Base-by-base conservation (phyloP, 2,329 filamentous ascomycete species). In the Cyclaneusma minus region DNA sequence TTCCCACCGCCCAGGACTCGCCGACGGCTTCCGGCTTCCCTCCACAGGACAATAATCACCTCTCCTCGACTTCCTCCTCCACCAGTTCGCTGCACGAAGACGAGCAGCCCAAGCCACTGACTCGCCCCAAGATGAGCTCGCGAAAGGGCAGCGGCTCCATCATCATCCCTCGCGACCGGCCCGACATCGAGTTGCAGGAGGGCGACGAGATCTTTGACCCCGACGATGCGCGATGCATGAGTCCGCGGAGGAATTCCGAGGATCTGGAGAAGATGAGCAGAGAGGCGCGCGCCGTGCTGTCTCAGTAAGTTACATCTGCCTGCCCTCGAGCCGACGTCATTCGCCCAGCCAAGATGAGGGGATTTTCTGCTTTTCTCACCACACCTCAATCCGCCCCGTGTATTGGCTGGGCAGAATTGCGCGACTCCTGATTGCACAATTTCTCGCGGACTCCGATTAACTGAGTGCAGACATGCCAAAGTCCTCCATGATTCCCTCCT, bases 211-310 rank as follows among this genome's bases (percentile, higher is more conserved):
- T 41, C 5, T 80, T 84, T 40, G 82, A 84, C 14, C 78, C 84
- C 13, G 79, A 83, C 48, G 85, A 94, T 50, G 85, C 89, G 34
- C 64, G 87, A 43, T 80, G 83, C 34, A 95, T 98, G 87, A 94
- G 85, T 49, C 87, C 87, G 3, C 64, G 87, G 40, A 63, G 87
- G 42, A 93, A 83, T 37, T 91, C 77, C 42, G 83, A 89, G 45
- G 87, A 95, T 47, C 68, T 94, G 28, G 81, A 93, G 51, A 76
- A 74, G 46, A 67, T 95, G 50, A 79, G 84, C 40, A 74, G 80
- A 43, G 81, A 87, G 45, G 83, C 85, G 19, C 63, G 85, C 29
- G 65, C 66, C 38, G 68, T 74, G 41, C 49, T 75, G 37, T 43
- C 40, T 27, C 42, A 62, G 63, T 50, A 61, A 54, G 70, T 70